A percentile compares a stretch with the other conserved stretches of the same genome.
Evolutionary conservation across 2,329 filamentous ascomycete species (phyloP).

Genomic region (Biscogniauxia mediterranea): DNA sequence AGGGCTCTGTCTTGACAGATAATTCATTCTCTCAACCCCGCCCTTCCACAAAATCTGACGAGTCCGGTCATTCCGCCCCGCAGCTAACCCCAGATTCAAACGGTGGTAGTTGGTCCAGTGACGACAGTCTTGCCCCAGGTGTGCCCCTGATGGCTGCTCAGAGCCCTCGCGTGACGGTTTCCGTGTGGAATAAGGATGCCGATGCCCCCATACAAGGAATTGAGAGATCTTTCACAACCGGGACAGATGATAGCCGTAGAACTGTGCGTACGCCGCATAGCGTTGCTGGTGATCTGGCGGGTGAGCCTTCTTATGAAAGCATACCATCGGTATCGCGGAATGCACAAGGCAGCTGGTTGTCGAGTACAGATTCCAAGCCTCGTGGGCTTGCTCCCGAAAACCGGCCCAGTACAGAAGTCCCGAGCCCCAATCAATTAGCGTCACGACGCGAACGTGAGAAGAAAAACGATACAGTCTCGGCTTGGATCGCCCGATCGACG

Average conservation of each 20-base stretch:
- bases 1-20: constrained; percentile 39
- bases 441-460: constrained; percentile 41
- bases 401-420: constrained; percentile 43
- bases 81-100: constrained; percentile 51
- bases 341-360: constrained; percentile 41
- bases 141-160: constrained; percentile 42
- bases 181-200: constrained; percentile 50
- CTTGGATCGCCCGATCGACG: constrained; percentile 45
- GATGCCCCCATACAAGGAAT: constrained; percentile 36
- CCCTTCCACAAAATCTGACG: constrained; percentile 31
- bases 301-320: constrained; percentile 19
- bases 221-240: constrained; percentile 38
- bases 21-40: constrained; percentile 42
- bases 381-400: constrained; percentile 47
- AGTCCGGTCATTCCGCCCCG: constrained; percentile 31
- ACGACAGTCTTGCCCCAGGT: constrained; percentile 44
- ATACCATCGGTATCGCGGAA: constrained; percentile 36
- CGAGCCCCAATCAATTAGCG: constrained; percentile 50
- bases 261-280: constrained; percentile 35
- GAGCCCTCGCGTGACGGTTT: constrained; percentile 57
- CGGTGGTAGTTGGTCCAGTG: constrained; percentile 49
- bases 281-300: constrained; percentile 39
- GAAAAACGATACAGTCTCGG: constrained; percentile 48
- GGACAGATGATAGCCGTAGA: constrained; percentile 34
- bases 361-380: constrained; percentile 39